Conservation (phyloP, 306 rosid genomes). For the Argentina anserina region DNA sequence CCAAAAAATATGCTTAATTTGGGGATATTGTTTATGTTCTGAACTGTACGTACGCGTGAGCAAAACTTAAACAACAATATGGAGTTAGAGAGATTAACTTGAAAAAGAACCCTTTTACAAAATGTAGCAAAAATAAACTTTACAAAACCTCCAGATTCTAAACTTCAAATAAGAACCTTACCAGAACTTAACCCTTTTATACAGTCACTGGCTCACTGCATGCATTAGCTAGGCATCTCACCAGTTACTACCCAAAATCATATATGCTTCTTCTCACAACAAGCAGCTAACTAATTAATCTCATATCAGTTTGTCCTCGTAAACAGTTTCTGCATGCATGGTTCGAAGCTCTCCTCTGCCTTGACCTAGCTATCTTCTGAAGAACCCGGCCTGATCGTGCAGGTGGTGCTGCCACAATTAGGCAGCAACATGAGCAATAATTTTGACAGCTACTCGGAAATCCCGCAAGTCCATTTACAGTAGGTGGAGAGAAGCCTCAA, state of each 20-base stretch:
- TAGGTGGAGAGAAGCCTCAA: neutral
- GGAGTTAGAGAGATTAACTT: neutral
- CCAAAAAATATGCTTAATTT: neutral
- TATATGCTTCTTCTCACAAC: neutral
- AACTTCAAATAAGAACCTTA: neutral
- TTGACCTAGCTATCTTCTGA: neutral
- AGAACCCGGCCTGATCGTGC: neutral
- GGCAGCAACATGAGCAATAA: neutral
- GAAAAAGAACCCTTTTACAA: neutral
- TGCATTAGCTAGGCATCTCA: neutral
- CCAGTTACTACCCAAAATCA: neutral
- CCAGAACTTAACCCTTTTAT: neutral
- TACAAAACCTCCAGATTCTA: neutral
- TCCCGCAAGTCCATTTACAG: neutral
- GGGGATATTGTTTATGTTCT: neutral
- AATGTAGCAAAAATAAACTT: neutral
- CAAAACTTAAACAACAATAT: neutral
- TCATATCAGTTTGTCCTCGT: neutral
- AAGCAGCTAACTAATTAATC: neutral
- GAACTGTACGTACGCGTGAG: too few relatives aligned
- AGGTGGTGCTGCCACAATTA: neutral
- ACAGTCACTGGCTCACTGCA: neutral
- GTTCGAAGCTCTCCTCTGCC: neutral
- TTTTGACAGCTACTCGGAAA: neutral
- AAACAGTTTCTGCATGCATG: neutral